Percentiles rank a stretch among this genome's conserved stretches.
phyloP scores from a whole-genome alignment of 257 asterid genomes.

The Ligustrum vulgare region DNA sequence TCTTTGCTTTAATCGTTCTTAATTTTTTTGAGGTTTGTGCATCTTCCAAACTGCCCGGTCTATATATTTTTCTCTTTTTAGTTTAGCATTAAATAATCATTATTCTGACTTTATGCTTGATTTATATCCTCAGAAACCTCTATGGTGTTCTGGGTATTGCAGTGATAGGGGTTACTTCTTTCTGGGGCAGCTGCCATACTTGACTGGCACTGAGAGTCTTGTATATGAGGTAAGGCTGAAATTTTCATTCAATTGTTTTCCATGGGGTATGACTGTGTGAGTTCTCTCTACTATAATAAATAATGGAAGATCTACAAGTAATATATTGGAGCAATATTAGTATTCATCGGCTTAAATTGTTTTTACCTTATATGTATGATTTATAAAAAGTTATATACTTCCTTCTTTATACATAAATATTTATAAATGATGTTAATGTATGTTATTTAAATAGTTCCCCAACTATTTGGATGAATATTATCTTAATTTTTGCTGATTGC shows the following conservation, averaged over 20 bases:
- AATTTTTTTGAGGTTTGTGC: conserved; percentile 74
- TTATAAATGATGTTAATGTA: neutral
- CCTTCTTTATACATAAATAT: neutral
- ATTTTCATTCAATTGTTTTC: conserved; percentile 7
- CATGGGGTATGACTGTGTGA: conserved; percentile 12
- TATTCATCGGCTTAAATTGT: neutral
- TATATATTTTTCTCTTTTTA: conserved; percentile 19
- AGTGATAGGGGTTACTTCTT: conserved; percentile 71
- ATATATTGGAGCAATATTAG: neutral
- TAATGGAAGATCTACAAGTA: neutral
- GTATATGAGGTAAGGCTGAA: conserved; percentile 70
- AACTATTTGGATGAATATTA: neutral
- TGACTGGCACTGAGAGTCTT: conserved; percentile 67
- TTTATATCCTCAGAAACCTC: conserved; percentile 76
- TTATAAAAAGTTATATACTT: neutral
- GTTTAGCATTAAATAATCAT: conserved; percentile 14
- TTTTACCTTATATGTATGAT: neutral
- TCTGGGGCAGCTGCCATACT: conserved; percentile 90
- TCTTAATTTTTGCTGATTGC: neutral
- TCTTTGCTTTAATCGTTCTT: conserved; percentile 72
- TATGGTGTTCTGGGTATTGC: conserved; percentile 88
- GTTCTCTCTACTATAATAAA: neutral
- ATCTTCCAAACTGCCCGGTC: conserved; percentile 20
- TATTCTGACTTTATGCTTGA: conserved; percentile 24
- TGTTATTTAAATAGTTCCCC: neutral